Percentiles rank a stretch among this genome's conserved stretches.
Evolutionary conservation across 768 basidiomycete genomes (phyloP).

Genomic region (Antrodiella citrinella): DNA sequence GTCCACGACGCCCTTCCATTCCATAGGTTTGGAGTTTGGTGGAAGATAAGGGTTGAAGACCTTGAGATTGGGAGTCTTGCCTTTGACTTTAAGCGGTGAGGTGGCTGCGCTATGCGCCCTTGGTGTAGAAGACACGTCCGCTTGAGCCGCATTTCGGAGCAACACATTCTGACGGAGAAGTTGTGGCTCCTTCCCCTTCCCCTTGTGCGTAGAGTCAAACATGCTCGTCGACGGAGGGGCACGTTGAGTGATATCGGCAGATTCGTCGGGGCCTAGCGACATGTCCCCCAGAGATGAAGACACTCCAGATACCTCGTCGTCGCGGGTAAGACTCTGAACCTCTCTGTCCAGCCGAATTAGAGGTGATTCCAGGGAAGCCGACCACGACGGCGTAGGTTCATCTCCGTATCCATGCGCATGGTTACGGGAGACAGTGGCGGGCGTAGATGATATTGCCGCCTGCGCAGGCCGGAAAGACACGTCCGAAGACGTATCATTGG

Average conservation of each 20-base stretch:
- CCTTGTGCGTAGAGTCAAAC: constrained; percentile 9
- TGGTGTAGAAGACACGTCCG: constrained; percentile 13
- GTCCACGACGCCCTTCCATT: constrained; percentile 74
- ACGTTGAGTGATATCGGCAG: constrained; percentile 17
- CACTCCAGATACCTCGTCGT: constrained; percentile 25
- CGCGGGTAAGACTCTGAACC: constrained; percentile 44
- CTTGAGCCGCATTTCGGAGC: constrained; percentile 39
- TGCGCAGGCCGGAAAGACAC: constrained; percentile 69
- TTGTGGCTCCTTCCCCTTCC: constrained; percentile 32
- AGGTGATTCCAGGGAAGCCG: constrained; percentile 67
- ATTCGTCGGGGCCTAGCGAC: constrained; percentile 16
- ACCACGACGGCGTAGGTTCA: constrained; percentile 56
- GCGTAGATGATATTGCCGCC: constrained; percentile 73
- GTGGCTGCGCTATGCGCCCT: constrained; percentile 17
- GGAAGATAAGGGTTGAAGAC: constrained; percentile 56
- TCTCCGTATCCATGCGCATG: constrained; percentile 26
- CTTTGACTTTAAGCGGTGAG: constrained; percentile 49
- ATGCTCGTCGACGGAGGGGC: constrained; percentile 3
- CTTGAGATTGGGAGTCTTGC: constrained; percentile 50
- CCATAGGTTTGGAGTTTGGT: constrained; percentile 34
- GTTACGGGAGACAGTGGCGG: constrained; percentile 39
- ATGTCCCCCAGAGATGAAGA: constrained; percentile 15
- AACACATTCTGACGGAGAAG: constrained; percentile 40
- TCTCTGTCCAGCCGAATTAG: constrained; percentile 59
- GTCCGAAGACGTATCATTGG: constrained; percentile 49